These are phyloP conservation scores for Colletotrichum orchidophilum DNA, from an alignment of 2,329 filamentous ascomycete genomes.

Conservation along the genomic window DNA sequence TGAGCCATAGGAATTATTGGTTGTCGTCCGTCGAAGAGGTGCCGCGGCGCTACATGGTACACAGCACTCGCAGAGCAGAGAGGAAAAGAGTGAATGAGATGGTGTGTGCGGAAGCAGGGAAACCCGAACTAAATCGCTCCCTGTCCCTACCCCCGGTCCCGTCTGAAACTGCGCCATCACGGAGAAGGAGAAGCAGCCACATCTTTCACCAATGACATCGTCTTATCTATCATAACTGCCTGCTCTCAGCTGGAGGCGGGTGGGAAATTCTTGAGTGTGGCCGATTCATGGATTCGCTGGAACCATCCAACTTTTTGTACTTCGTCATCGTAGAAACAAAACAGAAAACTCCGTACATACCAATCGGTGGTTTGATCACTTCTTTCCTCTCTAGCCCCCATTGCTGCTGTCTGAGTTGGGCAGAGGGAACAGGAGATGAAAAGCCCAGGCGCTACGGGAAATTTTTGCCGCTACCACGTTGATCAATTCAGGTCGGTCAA, in stretches of 20 bases:
- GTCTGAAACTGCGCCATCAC: constrained; percentile 32
- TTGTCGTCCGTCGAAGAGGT: constrained; percentile 5
- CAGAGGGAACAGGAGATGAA: neutral
- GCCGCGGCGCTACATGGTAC: too few species aligned
- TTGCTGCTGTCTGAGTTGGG: neutral
- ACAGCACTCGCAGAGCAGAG: neutral
- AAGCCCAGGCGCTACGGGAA: constrained; percentile 2
- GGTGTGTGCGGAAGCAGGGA: neutral
- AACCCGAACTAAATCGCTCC: constrained; percentile 13
- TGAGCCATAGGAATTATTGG: constrained; percentile 5
- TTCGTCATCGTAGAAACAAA: neutral
- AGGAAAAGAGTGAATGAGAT: neutral
- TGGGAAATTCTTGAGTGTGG: neutral
- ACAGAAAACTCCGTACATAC: neutral
- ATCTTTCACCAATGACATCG: neutral
- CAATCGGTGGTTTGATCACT: neutral
- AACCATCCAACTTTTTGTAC: neutral
- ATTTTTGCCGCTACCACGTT: neutral
- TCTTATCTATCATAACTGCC: neutral
- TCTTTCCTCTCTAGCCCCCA: neutral
- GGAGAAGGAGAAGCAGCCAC: constrained; percentile 5
- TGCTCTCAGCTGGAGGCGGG: neutral
- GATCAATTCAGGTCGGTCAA: constrained; percentile 9
- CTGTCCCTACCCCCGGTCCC: constrained; percentile 18
- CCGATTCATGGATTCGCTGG: neutral